These are phyloP conservation scores for Secale cereale DNA, from an alignment of 176 grass and related monocot species.

Conservation along the genomic window DNA sequence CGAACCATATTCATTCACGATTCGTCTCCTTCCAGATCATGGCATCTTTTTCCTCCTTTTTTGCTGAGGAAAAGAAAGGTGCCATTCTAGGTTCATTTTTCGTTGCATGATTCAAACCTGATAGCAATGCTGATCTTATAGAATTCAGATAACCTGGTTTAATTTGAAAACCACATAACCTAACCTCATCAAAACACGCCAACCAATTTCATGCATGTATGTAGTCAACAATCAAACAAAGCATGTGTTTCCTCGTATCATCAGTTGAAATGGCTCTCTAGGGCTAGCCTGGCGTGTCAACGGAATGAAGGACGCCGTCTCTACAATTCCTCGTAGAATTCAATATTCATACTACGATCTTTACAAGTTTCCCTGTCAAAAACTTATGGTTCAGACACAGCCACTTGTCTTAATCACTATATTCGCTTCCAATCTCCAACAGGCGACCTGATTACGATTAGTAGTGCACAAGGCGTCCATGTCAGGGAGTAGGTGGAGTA, in stretches of 20 bases:
- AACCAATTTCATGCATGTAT: neutral
- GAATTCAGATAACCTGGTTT: neutral
- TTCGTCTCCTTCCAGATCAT: neutral
- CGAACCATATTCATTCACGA: neutral
- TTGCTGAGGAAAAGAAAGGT: neutral
- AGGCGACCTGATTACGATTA: conserved; percentile 15
- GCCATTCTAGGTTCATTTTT: neutral
- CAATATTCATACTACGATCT: neutral
- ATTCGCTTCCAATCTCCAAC: conserved; percentile 5
- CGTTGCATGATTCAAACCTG: neutral
- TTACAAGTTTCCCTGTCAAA: neutral
- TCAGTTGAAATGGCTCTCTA: neutral
- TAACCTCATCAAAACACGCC: neutral
- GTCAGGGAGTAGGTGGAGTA: conserved; percentile 53
- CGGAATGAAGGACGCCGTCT: neutral
- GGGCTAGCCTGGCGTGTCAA: conserved; percentile 17
- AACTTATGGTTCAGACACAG: neutral
- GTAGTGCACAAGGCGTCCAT: conserved; percentile 18
- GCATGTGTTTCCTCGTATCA: neutral
- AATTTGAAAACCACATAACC: neutral
- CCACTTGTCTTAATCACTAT: neutral
- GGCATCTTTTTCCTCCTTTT: neutral
- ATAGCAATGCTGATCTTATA: neutral
- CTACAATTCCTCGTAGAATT: neutral
- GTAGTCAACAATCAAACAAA: conserved; percentile 25